Base-by-base conservation (phyloP, 1,139 yeast genomes). In the Kluyveromyces sp. region DNA sequence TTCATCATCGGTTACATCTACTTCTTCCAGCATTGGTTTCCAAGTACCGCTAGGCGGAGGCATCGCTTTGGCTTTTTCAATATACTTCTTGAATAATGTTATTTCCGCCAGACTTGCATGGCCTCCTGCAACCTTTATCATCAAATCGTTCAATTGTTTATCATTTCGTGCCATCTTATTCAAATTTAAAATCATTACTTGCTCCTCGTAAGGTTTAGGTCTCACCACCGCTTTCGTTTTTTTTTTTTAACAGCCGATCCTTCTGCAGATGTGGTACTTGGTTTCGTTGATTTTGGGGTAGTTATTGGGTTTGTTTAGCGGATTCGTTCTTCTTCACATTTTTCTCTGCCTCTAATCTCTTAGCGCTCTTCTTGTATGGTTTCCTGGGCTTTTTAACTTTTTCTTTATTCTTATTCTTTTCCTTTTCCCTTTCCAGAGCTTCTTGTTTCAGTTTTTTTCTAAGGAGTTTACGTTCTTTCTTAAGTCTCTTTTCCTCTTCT, bases 51-150 rank as follows among this genome's bases (percentile, higher is more conserved):
- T 41, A 30, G 71, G 63, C 50, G 73, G 79, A 1, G 92, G 90
- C 87, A 86, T 83, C 34, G 77, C 79, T 50, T 83, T 74, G 0
- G 96, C 96, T 44, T 81, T 72, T 49, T 72, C 75, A 46, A 89
- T 87, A 56, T 83, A 85, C n/a, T 77, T 81, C 63, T 88, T 95
- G 61, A 89, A 89, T 37, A 78, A 79, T 34, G 77, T 70, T 27
- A 90, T 83, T 61, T 88, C 92, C 6, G 75, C 80, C 1, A 78
- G 75, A 0, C 80, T 64, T 0, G 96, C 96, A 31, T 71, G 73
- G 2, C 96, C 95, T 50, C 81, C 76, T 0, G 97, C 96, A 2
- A 90, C 96, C 4, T 74, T 75, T 51, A 81, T 79, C 96, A 90
- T 88, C 46, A 90, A 67, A 2, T 75, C 68, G 54, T 80, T 83